phyloP scores from a whole-genome alignment of 768 basidiomycete genomes.

The Chalciporus chontae region DNA sequence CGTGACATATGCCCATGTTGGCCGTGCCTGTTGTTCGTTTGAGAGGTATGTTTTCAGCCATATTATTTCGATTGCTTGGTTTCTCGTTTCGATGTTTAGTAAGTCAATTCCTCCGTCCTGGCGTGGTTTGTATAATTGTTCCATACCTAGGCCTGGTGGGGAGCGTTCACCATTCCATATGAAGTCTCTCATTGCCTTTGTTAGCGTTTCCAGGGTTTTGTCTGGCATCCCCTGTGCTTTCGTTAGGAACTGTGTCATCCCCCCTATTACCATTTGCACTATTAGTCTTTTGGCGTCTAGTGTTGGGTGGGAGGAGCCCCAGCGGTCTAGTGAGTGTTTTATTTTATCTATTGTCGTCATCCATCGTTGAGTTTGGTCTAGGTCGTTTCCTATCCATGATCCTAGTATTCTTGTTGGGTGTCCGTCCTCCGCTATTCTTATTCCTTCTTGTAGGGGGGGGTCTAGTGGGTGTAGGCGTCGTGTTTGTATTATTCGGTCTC shows the following conservation, averaged over 20 bases:
- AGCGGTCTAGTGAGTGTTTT: constrained; percentile 1
- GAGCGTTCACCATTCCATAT: constrained; percentile 5
- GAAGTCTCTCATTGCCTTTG: constrained; percentile 14
- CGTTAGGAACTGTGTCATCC: constrained; percentile 28
- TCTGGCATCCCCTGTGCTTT: constrained; percentile 31
- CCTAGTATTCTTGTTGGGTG: constrained; percentile 15
- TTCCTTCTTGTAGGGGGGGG: not conserved
- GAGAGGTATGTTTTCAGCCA: not conserved
- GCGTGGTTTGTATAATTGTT: not conserved
- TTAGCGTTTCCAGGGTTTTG: constrained; percentile 3
- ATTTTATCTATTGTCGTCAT: constrained; percentile 19
- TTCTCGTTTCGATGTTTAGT: constrained; percentile 1
- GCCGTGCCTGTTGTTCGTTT: not conserved
- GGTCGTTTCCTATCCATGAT: constrained; percentile 21
- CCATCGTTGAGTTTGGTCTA: constrained; percentile 12
- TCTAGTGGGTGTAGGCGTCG: not conserved
- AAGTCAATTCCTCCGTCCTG: constrained; percentile 4
- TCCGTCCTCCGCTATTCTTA: constrained; percentile 10
- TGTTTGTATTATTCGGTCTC: not conserved
- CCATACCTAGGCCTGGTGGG: not conserved
- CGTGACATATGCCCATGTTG: not conserved
- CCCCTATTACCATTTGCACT: constrained; percentile 16
- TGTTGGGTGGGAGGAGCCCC: constrained; percentile 11
- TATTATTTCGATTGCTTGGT: not conserved
- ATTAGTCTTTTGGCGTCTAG: constrained; percentile 11